These are phyloP conservation scores for Pythium sukuiense DNA, from an alignment of 352 stramenopile genomes.

Conservation along the genomic window DNA sequence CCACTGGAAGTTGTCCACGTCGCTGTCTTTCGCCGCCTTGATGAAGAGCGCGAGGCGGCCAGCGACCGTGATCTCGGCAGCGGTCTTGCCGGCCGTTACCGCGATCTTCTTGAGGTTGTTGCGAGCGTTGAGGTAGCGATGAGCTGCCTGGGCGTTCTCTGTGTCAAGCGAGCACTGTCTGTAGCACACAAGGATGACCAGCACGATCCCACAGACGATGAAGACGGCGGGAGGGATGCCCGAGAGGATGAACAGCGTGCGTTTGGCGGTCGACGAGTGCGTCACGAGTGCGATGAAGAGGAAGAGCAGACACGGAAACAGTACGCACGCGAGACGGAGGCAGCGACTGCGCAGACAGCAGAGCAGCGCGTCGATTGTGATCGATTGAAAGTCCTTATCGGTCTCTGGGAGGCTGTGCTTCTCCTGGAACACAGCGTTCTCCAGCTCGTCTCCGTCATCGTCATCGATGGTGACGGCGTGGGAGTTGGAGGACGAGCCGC, in stretches of 20 bases:
- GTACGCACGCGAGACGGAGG: conserved; percentile 50
- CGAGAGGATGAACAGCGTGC: conserved; percentile 47
- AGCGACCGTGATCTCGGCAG: conserved; percentile 33
- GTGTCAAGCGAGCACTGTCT: conserved; percentile 51
- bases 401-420: conserved; percentile 29
- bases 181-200: conserved; percentile 49
- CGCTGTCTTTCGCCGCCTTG: conserved; percentile 45
- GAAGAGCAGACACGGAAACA: conserved; percentile 53
- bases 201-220: conserved; percentile 31
- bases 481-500: conserved; percentile 12
- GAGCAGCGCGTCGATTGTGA: conserved; percentile 45
- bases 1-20: conserved; percentile 50
- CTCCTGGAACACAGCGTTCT: conserved; percentile 68
- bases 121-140: conserved; percentile 45
- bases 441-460: conserved; percentile 30
- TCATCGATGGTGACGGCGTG: conserved; percentile 10
- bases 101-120: conserved; percentile 55
- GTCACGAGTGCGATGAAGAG: conserved; percentile 48
- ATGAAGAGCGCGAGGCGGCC: conserved; percentile 68
- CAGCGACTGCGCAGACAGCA: conserved; percentile 71
- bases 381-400: conserved; percentile 34
- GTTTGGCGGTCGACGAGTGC: conserved; percentile 30
- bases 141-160: conserved; percentile 59
- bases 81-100: conserved; percentile 38
- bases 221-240: conserved; percentile 43